These are phyloP conservation scores for Talaromyces ruber DNA, from an alignment of 495 filamentous ascomycete genomes.

Conservation along the genomic window DNA sequence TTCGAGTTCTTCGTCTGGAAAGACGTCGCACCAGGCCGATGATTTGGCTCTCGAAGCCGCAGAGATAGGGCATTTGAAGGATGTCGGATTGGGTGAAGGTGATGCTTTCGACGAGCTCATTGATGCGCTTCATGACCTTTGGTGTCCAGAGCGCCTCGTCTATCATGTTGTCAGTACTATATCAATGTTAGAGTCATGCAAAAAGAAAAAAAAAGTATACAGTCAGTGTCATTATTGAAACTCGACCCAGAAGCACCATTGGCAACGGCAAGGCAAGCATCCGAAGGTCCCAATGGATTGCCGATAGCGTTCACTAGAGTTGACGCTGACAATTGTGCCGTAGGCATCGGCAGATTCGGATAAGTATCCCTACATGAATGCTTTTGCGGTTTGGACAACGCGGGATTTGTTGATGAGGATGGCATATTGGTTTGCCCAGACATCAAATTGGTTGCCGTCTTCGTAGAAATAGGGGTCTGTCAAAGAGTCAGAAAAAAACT, in stretches of 20 bases:
- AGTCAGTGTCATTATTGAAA: constrained; percentile 34
- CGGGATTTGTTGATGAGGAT: constrained; percentile 43
- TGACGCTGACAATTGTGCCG: constrained; percentile 43
- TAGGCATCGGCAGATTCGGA: constrained; percentile 33
- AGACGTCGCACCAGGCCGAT: constrained; percentile 46
- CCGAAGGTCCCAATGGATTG: constrained; percentile 47
- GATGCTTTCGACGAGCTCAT: constrained; percentile 37
- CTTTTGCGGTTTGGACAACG: constrained; percentile 12
- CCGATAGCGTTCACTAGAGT: constrained; percentile 34
- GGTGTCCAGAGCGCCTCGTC: constrained; percentile 43
- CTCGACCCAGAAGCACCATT: constrained; percentile 34
- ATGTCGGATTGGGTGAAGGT: constrained; percentile 41
- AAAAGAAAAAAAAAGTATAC: constrained; percentile 13
- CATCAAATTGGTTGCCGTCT: constrained; percentile 41
- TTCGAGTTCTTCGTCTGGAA: constrained; percentile 41
- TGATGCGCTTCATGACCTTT: constrained; percentile 38
- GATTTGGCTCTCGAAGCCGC: constrained; percentile 53
- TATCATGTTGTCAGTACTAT: constrained; percentile 1
- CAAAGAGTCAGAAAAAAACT: constrained; percentile 17
- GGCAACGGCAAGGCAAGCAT: constrained; percentile 43
- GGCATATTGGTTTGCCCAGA: constrained; percentile 52
- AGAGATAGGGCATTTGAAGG: constrained; percentile 48
- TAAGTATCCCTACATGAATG: constrained; percentile 46
- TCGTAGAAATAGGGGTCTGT: constrained; percentile 43
- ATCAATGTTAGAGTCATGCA: background rate